Base-by-base conservation (phyloP, 2,329 filamentous ascomycete species). In the Penicillium concentricum region DNA sequence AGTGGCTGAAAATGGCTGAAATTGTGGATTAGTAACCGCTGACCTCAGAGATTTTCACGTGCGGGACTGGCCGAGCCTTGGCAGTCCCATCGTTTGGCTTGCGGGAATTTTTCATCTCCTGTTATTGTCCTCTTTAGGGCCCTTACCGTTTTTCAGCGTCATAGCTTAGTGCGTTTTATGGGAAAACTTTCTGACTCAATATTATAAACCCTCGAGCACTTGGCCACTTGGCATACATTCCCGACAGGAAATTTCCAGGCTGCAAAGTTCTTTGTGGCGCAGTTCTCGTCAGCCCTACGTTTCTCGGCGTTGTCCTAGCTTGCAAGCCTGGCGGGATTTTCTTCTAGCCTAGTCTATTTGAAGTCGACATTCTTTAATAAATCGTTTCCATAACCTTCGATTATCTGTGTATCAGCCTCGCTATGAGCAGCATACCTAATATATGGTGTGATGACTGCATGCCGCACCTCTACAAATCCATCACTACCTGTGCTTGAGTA, bases 281-380 rank as follows among this genome's bases (percentile, higher is more conserved):
- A 47, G 24, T 30, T 41, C 32, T 46, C 26, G n/a, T 39, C 51
- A 54, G 51, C 51, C 51, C 51, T 54, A 54, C 48, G 20, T 28
- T 32, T 30, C 34, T 32, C 26, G 26, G 43, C n/a, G 13, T 45
- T 45, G 12, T 34, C 20, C 16, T 37, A 37, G 20, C 38, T 28
- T 34, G 20, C 15, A 51, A 51, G 16, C 8, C 18, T 15, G n/a
- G 13, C 32, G 32, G n/a, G 18, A 18, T 53, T 20, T 15, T 39
- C 20, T 48, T 32, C 20, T 39, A 48, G 34, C 18, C n/a, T 24
- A 18, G 20, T 35, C 38, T 51, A 35, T 34, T 44, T 6, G 10
- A 34, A 24, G 18, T 6, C 8, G 8, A 24, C 24, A 38, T 45
- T 45, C 28, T 13, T 3, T 13, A 18, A 3, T 13, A 15, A 13